These are phyloP conservation scores for Schizopora paradoxa DNA, from an alignment of 1,284 basidiomycete species.

Conservation along the genomic window DNA sequence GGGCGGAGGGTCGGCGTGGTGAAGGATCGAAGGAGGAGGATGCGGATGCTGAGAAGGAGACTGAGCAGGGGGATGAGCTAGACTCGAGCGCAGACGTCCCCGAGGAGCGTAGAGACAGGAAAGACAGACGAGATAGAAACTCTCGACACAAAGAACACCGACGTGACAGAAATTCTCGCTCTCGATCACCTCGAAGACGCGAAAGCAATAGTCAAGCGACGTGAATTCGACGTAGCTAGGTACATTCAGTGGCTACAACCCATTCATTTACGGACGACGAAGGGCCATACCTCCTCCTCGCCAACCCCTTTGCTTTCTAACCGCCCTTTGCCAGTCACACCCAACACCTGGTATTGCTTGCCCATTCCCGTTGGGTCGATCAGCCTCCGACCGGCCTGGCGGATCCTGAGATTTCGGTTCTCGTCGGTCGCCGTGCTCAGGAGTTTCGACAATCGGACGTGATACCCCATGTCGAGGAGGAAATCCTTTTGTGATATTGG, in stretches of 20 bases:
- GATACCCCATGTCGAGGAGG: constrained; percentile 53
- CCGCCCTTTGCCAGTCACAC: constrained; percentile 33
- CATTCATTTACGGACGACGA: constrained; percentile 16
- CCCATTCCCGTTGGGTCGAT: constrained; percentile 64
- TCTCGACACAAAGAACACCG: constrained; percentile 3
- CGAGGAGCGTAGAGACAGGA: not conserved
- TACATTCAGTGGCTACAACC: not conserved
- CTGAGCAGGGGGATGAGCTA: constrained; percentile 6
- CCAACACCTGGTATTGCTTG: constrained; percentile 57
- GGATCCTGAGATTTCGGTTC: constrained; percentile 34
- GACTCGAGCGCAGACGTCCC: not conserved
- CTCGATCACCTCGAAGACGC: constrained; percentile 19
- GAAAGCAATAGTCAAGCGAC: not conserved
- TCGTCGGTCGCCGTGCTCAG: constrained; percentile 43
- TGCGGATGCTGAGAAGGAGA: constrained; percentile 33
- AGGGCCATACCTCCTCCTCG: constrained; percentile 30
- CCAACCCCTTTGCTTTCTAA: constrained; percentile 17
- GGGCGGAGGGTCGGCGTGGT: not conserved
- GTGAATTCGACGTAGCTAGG: not conserved
- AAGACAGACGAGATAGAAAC: constrained; percentile 1
- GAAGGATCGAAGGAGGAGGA: constrained; percentile 57
- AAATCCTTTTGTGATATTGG: constrained; percentile 58
- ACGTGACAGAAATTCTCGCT: constrained; percentile 18
- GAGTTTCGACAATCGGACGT: constrained; percentile 46
- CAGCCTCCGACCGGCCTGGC: constrained; percentile 47